Percentiles rank a stretch among this genome's conserved stretches.
phyloP scores from a whole-genome alignment of 1,139 yeast genomes.

The Sugiyamaella novakii region DNA sequence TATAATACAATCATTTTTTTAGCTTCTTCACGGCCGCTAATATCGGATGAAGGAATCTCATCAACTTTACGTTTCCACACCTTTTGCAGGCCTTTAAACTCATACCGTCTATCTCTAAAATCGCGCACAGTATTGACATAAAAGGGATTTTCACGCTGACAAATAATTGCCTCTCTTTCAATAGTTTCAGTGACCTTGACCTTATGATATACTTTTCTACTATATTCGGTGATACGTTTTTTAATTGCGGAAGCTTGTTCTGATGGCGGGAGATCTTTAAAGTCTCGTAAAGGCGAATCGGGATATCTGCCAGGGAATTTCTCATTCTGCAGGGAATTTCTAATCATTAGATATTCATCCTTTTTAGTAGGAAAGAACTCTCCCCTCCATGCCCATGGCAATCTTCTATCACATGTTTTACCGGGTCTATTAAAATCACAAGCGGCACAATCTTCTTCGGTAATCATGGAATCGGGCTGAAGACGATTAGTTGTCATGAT shows the following conservation, averaged over 20 bases:
- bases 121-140: slow-evolving; percentile 92
- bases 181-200: slow-evolving; percentile 80
- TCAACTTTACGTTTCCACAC: slow-evolving; percentile 87
- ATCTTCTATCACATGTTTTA: slow-evolving; percentile 83
- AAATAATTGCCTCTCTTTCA: slow-evolving; percentile 89
- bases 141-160: slow-evolving; percentile 97
- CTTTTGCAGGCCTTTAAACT: slow-evolving; percentile 90
- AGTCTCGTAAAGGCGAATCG: slow-evolving; percentile 53
- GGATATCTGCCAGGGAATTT: slow-evolving; percentile 58
- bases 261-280: slow-evolving; percentile 60
- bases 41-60: slow-evolving; percentile 56
- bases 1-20: slow-evolving; percentile 90
- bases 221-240: slow-evolving; percentile 80
- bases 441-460: slow-evolving; percentile 94
- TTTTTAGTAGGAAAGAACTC: slow-evolving; percentile 89
- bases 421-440: slow-evolving; percentile 98
- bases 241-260: slow-evolving; percentile 80
- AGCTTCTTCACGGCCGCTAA: slow-evolving; percentile 74
- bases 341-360: slow-evolving; percentile 90
- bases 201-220: slow-evolving; percentile 81
- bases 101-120: slow-evolving; percentile 95
- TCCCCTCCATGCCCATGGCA: slow-evolving; percentile 99
- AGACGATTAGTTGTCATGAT: slow-evolving; percentile 97
- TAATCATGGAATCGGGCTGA: slow-evolving; percentile 97
- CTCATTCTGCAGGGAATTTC: slow-evolving; percentile 79